phyloP scores from a whole-genome alignment of 2,329 filamentous ascomycete species.

The Colletotrichum spinosum region DNA sequence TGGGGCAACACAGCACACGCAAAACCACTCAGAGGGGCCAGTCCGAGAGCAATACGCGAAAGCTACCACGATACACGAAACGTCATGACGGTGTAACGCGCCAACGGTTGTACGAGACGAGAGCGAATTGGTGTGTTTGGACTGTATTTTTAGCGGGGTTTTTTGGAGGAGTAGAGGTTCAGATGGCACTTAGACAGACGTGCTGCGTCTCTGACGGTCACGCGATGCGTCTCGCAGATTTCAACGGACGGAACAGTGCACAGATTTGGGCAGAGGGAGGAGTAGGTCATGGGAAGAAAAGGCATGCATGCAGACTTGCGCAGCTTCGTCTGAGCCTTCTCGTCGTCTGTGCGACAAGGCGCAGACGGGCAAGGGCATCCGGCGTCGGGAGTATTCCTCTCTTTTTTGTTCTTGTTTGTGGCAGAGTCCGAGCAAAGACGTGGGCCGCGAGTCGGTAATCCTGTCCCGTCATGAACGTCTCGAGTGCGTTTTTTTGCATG shows the following conservation, averaged over 20 bases:
- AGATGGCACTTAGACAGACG: background rate
- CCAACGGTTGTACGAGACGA: conserved; percentile 14
- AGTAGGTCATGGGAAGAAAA: too few species aligned
- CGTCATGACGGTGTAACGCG: conserved; percentile 23
- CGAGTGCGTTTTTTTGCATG: background rate
- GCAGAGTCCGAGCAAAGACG: background rate
- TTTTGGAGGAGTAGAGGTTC: background rate
- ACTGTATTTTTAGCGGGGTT: background rate
- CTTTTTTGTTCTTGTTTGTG: background rate
- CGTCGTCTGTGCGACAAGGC: too few species aligned
- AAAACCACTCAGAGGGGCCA: too few species aligned
- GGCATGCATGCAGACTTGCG: too few species aligned
- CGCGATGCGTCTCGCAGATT: too few species aligned
- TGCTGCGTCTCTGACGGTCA: too few species aligned
- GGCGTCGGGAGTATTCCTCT: background rate
- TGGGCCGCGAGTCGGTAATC: background rate
- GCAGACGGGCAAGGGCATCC: too few species aligned
- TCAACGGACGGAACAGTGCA: background rate
- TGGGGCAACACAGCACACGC: too few species aligned
- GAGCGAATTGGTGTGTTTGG: conserved; percentile 7
- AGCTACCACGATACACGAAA: background rate
- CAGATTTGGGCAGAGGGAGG: background rate
- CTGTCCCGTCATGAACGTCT: background rate
- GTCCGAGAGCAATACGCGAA: too few species aligned
- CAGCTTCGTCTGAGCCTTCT: too few species aligned